phyloP scores from a whole-genome alignment of 2,329 filamentous ascomycete genomes.

The Fusarium newnesense region DNA sequence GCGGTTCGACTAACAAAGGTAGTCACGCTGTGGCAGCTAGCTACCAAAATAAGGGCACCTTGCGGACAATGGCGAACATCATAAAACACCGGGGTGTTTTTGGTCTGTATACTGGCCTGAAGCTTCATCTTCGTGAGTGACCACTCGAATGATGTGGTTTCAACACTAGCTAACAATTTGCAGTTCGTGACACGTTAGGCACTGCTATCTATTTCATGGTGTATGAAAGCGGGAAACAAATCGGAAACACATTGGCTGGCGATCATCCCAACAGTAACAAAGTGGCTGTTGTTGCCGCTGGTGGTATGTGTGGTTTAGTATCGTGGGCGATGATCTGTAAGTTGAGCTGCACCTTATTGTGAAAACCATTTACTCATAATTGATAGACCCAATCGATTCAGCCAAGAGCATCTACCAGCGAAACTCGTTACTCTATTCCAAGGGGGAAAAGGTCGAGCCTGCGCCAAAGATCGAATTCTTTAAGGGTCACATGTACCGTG shows the following conservation, averaged over 20 bases:
- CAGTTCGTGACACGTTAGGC: constrained; percentile 84
- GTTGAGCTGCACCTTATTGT: constrained; percentile 59
- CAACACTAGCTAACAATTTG: constrained; percentile 4
- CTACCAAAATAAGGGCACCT: constrained; percentile 81
- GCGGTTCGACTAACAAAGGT: constrained; percentile 51
- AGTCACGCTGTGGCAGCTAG: constrained; percentile 71
- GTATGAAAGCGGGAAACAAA: constrained; percentile 86
- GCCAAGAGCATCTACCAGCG: constrained; percentile 89
- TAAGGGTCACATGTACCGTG: constrained; percentile 81
- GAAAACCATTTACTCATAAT: constrained; percentile 7
- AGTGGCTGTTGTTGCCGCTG: constrained; percentile 80
- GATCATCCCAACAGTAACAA: constrained; percentile 80
- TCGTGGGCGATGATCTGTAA: constrained; percentile 82
- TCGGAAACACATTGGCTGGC: constrained; percentile 78
- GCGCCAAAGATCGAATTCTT: constrained; percentile 82
- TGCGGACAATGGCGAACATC: constrained; percentile 80
- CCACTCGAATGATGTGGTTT: background rate
- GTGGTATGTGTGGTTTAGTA: constrained; percentile 83
- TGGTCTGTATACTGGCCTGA: constrained; percentile 84
- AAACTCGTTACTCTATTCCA: constrained; percentile 77
- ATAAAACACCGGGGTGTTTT: constrained; percentile 76
- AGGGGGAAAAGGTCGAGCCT: constrained; percentile 70
- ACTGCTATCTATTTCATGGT: constrained; percentile 90
- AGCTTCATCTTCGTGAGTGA: constrained; percentile 77
- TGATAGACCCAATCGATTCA: constrained; percentile 76